Evolutionary conservation across 2,329 filamentous ascomycete genomes (phyloP), one percentile per base, ranked within the genome.

Genomic region (Neofusicoccum cordaticola): DNA sequence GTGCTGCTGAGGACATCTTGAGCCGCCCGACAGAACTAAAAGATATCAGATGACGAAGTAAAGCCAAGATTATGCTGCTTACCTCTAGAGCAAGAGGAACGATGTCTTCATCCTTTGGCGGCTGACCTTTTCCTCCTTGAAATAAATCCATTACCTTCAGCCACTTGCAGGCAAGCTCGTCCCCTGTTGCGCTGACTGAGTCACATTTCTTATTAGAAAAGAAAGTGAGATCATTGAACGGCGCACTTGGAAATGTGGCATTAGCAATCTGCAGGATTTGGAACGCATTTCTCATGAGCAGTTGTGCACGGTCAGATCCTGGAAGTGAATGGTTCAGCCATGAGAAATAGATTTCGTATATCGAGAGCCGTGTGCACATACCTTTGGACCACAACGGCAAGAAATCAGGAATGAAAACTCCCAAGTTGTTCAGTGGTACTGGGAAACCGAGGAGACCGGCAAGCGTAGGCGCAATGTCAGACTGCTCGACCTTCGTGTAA

Each of bases 391-490:
- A 98, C 68, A 98, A 86, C 0, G 84, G 81, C 15, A 97, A 79
- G 68, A 99, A 89, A 5, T 92, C 87, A 0, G 86, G 82, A 56
- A 98, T 92, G 66, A 97, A 89, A 1, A 93, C 88, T 0, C 95
- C 95, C 0, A 99, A 80, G 68, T 93, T 98, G 73, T 99, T 99
- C 75, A 88, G 87, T 0, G 95, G 91, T 0, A 96, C 84, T 0
- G 95, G 94, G 68, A 99, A 90, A 0, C 93, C 93, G 50, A 99
- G 83, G 35, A 99, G 80, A 0, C 89, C 92, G 11, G 91, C 93
- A 22, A 99, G 81, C 0, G 94, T 97, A 1, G 95, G 93, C 0
- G 92, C 92, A 66, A 99, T 85, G 76, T 99, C 96, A 1, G 93
- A 96, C 79, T 99, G 95, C 73, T 98, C 91, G n/a, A 98, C 86